Percentiles rank a stretch among this genome's conserved stretches.
Conservation (phyloP, 345 rosid genomes). For the Citrus reticulata region DNA sequence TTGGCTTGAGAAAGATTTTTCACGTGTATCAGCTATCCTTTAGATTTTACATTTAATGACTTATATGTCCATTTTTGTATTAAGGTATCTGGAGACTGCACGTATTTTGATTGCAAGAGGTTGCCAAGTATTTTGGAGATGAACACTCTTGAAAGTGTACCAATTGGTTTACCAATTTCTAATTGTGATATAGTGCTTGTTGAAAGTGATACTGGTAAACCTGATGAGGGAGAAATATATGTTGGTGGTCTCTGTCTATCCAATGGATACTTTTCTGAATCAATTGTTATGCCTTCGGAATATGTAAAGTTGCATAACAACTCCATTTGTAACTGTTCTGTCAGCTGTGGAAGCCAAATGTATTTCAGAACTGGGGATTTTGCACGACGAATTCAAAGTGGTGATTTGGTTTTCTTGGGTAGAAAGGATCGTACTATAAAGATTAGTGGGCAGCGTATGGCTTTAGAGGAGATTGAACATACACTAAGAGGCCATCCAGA, state of each 20-base stretch:
- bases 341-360: constrained; percentile 38
- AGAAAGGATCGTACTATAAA: constrained; percentile 81
- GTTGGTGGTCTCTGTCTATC: constrained; percentile 74
- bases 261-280: constrained; percentile 50
- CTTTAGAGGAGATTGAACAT: constrained; percentile 78
- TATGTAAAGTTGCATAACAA: constrained; percentile 44
- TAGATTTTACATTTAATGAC: not conserved
- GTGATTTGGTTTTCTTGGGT: constrained; percentile 79
- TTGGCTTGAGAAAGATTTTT: not conserved
- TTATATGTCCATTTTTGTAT: constrained; percentile 22
- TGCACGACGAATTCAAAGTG: constrained; percentile 56
- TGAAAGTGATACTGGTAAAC: constrained; percentile 35
- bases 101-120: constrained; percentile 82
- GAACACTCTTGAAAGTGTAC: constrained; percentile 66
- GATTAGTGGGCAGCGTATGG: constrained; percentile 78
- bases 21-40: not conserved
- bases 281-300: constrained; percentile 25
- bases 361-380: constrained; percentile 90
- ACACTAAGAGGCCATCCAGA: constrained; percentile 49
- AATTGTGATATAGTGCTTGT: constrained; percentile 60
- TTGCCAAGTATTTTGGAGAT: constrained; percentile 65
- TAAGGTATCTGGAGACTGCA: constrained; percentile 94
- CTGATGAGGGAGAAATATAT: constrained; percentile 66
- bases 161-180: constrained; percentile 82
- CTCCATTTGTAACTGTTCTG: constrained; percentile 32